Evolutionary conservation across 768 basidiomycete species (phyloP), one percentile per base, ranked within the genome.

Genomic region (Suillus hirtellus): DNA sequence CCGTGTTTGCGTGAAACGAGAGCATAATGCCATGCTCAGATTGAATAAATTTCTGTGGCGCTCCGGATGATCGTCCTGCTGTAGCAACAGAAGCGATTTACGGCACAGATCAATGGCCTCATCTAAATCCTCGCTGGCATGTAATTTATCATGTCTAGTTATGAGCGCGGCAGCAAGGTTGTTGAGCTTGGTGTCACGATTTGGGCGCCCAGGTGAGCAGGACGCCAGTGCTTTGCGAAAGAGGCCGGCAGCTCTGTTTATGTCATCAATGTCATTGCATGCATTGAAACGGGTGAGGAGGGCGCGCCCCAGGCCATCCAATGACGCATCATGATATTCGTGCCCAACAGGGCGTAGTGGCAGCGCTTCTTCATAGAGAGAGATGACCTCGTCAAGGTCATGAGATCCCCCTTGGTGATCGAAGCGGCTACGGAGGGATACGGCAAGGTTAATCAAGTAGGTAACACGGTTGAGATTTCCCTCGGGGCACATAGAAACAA

Each of bases 401-500:
- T 63, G 43, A 7, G 3, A 17, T n/a, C 55, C 50, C 2, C 71
- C 67, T 37, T n/a, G 54, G 38, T 63, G 35, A 43, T 63, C 14
- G 38, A 65, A 70, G 11, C 70, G 50, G 24, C 3, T 19, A 24
- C 2, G 4, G 24, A 72, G 56, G 5, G 64, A 60, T 62, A 24
- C 40, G 1, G 65, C 68, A 4, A 79, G 64, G 42, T 68, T 69
- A 9, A 59, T 63, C 40, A 73, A 60, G 52, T 53, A 53, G 19
- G 34, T 24, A 11, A 40, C 17, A 35, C 68, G 68, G 19, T 24
- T 49, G 14, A 64, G 54, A 59, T 69, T 63, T 21, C 61, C 71
- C 1, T 61, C 65, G 53, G 65, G 66, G 37, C 72, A 71, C 50
- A 72, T 56, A 19, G 65, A 63, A 37, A 72, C 63, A 21, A 68